Percentiles rank a stretch among this genome's conserved stretches.
Conservation (phyloP, 257 asterid genomes). For the Scutellaria galericulata region DNA sequence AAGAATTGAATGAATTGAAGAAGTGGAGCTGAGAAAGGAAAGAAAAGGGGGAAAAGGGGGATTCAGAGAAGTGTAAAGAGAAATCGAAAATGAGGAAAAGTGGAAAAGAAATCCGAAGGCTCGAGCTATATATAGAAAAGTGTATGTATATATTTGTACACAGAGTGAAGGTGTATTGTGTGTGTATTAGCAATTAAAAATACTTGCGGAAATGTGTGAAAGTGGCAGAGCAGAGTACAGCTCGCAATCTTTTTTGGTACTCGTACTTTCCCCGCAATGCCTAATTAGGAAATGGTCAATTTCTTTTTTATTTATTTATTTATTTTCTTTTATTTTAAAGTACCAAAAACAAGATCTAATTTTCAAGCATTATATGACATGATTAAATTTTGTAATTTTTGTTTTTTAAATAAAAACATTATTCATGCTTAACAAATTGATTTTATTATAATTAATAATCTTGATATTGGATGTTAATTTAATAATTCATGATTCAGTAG, state of each 20-base stretch:
- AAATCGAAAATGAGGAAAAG: constrained; percentile 37
- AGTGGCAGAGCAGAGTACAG: constrained; percentile 41
- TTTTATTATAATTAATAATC: too few relatives aligned
- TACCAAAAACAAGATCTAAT: constrained; percentile 8
- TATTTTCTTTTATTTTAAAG: neutral
- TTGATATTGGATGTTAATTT: too few relatives aligned
- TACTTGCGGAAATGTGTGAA: constrained; percentile 34
- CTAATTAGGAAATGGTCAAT: constrained; percentile 34
- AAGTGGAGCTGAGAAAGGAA: constrained; percentile 41
- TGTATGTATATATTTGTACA: constrained; percentile 38
- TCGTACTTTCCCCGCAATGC: constrained; percentile 32
- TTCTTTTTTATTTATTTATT: neutral
- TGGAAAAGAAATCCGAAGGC: constrained; percentile 35
- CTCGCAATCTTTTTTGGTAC: constrained; percentile 39
- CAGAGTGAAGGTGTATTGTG: constrained; percentile 32
- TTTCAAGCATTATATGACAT: neutral
- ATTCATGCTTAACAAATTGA: too few relatives aligned
- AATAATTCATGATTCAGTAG: too few relatives aligned
- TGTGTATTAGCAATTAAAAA: constrained; percentile 5
- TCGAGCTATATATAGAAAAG: constrained; percentile 32
- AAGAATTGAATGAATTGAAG: constrained; percentile 33
- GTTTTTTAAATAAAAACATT: neutral
- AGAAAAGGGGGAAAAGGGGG: constrained; percentile 22
- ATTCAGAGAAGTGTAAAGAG: constrained; percentile 29
- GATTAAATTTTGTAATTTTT: neutral